Evolutionary conservation across 1,284 basidiomycete genomes (phyloP), one percentile per base, ranked within the genome.

Genomic region (Cystobasidium pallidum): DNA sequence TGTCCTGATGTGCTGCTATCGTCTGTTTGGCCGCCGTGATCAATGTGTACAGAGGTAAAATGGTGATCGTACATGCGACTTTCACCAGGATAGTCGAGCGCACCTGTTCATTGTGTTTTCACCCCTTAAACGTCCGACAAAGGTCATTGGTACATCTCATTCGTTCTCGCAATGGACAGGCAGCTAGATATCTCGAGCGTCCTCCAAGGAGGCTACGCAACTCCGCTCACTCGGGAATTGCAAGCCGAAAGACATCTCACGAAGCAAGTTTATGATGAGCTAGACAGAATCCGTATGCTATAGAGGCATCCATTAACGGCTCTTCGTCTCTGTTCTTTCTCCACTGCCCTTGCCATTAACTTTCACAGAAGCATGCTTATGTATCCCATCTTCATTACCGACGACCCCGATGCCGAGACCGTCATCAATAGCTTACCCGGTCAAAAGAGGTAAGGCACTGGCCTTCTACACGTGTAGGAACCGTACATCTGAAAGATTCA

Each of bases 301-400:
- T 32, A n/a, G 8, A 49, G 26, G 17, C 17, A 39, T 32, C n/a
- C 11, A 26, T 7, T 26, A 66, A 24, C 49, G 57, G 30, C 8
- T 19, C 58, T 61, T 30, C 26, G 30, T 51, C 13, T 39, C 36
- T 57, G 15, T n/a, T 17, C 47, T 26, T 39, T 26, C 43, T 45
- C 36, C 28, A 2, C 3, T 32, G 39, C 28, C 13, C 6, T 32
- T 66, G 57, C 28, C 43, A 1, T 30, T 41, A 13, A 19, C 4
- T 24, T 61, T 21, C n/a, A 11, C 63, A 74, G 67, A 45, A 75
- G 75, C 73, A 95, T 95, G 93, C 85, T 97, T 81, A 96, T 96
- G 90, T 97, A 96, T 82, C 94, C 94, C 11, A 93, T 97, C 79
- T 96, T 97, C 81, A 91, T 97, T 79, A 92, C 92, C 21, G 94